Percentiles rank a stretch among this genome's conserved stretches.
Conservation (phyloP, 371 early-diverging fungal species). For the Mortierella sp. region DNA sequence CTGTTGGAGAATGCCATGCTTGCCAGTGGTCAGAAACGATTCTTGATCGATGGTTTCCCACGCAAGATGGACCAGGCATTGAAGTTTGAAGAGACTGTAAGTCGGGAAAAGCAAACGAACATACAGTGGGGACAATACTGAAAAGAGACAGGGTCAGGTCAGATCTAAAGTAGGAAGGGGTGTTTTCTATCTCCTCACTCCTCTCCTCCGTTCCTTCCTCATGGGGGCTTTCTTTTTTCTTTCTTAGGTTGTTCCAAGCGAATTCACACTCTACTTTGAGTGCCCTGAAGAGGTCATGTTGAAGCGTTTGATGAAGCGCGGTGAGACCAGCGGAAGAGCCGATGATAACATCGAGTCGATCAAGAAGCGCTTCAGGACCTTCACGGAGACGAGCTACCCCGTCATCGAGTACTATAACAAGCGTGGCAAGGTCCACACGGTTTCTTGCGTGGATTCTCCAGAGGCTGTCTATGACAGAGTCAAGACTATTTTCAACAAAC, state of each 20-base stretch:
- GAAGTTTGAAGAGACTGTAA: conserved; percentile 90
- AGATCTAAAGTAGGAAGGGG: too few species aligned
- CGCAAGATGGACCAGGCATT: conserved; percentile 93
- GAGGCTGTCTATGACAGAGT: conserved; percentile 67
- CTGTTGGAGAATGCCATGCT: conserved; percentile 91
- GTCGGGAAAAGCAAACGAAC: conserved; percentile 11
- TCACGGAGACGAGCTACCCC: conserved; percentile 86
- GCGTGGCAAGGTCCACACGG: conserved; percentile 79
- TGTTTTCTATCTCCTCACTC: too few species aligned
- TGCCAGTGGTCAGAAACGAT: conserved; percentile 70
- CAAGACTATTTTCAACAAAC: conserved; percentile 60
- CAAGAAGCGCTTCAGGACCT: conserved; percentile 92
- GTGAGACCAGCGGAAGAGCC: conserved; percentile 91
- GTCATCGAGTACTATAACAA: conserved; percentile 86
- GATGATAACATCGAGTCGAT: conserved; percentile 97
- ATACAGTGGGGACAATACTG: too few species aligned
- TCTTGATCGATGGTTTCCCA: conserved; percentile 98
- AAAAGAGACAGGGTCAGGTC: too few species aligned
- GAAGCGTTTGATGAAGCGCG: conserved; percentile 87
- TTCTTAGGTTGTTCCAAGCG: conserved; percentile 70
- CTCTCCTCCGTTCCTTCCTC: too few species aligned
- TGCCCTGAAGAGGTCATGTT: conserved; percentile 93
- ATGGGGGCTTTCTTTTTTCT: too few species aligned
- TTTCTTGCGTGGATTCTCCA: conserved; percentile 66
- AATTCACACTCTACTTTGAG: conserved; percentile 89